Evolutionary conservation across 2,329 filamentous ascomycete species (phyloP).

Genomic region (Aspergillus caelatus): DNA sequence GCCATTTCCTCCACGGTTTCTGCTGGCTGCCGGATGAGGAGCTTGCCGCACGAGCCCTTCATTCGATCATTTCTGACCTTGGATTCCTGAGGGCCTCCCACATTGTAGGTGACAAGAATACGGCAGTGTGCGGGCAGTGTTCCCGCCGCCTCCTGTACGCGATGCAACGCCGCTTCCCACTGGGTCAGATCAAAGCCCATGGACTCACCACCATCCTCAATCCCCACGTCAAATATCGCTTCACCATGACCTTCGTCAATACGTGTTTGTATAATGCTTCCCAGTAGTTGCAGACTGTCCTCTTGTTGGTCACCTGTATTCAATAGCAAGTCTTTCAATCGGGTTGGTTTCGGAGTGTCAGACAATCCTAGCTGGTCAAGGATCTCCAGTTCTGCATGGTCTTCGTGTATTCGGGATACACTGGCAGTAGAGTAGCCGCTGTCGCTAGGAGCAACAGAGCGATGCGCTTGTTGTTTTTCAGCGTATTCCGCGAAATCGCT

Average conservation of each 20-base stretch:
- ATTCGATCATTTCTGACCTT: constrained; percentile 66
- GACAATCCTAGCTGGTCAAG: constrained; percentile 76
- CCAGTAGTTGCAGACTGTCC: constrained; percentile 64
- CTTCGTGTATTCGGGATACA: constrained; percentile 51
- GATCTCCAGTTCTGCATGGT: constrained; percentile 88
- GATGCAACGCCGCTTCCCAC: constrained; percentile 72
- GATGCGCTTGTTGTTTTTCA: constrained; percentile 79
- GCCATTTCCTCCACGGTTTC: constrained; percentile 81
- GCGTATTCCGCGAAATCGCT: constrained; percentile 98
- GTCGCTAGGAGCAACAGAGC: constrained; percentile 42
- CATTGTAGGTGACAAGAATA: constrained; percentile 85
- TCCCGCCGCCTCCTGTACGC: constrained; percentile 67
- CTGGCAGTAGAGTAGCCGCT: constrained; percentile 44
- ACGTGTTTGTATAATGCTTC: constrained; percentile 66
- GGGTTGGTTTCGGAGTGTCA: constrained; percentile 67
- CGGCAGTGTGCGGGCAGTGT: constrained; percentile 73
- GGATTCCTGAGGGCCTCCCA: constrained; percentile 76
- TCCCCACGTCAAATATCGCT: constrained; percentile 85
- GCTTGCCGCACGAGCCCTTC: constrained; percentile 78
- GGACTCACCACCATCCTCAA: constrained; percentile 84
- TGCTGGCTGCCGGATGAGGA: constrained; percentile 78
- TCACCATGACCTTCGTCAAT: constrained; percentile 86
- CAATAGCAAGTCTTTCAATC: constrained; percentile 76
- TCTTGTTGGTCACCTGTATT: constrained; percentile 56
- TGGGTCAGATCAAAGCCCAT: constrained; percentile 75